Base-by-base conservation (phyloP, 2,329 filamentous ascomycete species). In the Colletotrichum siamense region DNA sequence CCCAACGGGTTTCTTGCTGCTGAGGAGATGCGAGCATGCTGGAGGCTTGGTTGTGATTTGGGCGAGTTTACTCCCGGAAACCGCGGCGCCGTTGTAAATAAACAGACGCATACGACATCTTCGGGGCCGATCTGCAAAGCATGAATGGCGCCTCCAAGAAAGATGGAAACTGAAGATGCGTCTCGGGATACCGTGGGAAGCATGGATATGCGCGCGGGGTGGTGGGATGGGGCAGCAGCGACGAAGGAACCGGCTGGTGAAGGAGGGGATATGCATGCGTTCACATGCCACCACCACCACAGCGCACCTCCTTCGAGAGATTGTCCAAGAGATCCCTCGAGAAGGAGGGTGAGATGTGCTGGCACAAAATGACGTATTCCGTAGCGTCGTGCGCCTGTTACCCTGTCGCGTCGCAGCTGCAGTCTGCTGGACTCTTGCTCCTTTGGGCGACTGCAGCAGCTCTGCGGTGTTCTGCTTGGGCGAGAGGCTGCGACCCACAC, bases 301-400 rank as follows among this genome's bases (percentile, higher is more conserved):
- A 22, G 44, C 49, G 15, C 24, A 26, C 36, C 57, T 49, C 36
- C 13, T 63, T 63, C 32, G 24, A 30, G 36, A 12, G 28, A 34
- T 15, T 63, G 44, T 34, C 73, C 70, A 68, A 73, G 73, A 76
- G 73, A 76, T 69, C 55, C 22, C 26, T 62, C 36, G 26, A 24
- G 26, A 57, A 55, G 57, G 36, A 36, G 68, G 61, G 73, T 61
- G 70, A 73, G 70, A 73, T 76, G 73, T 22, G 73, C 39, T 76
- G 73, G 69, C 73, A 73, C 73, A 34, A 18, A 59, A 76, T 76
- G 73, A 76, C 73, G 73, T 76, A 73, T 57, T 57, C 28, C 52
- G 62, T n/a, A 30, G 28, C n/a, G 49, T 59, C 9, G 67, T 55
- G 39, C 59, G 55, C 67, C 67, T 71, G 67, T 66, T 70, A 49